phyloP scores from a whole-genome alignment of 2,329 filamentous ascomycete genomes.

The Aureobasidium lini region DNA sequence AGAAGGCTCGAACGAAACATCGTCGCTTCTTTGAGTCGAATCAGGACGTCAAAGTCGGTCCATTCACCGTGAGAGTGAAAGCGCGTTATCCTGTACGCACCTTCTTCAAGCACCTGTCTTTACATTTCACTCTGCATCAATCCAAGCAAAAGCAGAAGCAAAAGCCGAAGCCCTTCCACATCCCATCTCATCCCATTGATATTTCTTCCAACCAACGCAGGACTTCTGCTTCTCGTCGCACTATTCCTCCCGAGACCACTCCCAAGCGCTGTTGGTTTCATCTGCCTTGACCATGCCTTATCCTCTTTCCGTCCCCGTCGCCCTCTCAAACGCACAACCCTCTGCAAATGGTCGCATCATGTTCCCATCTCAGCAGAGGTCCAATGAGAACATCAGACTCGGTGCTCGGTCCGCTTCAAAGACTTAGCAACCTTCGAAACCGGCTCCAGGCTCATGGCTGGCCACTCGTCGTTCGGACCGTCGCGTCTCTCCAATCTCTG shows the following conservation, averaged over 20 bases:
- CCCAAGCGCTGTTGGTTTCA: neutral
- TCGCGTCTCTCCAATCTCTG: neutral
- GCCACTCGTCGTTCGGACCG: neutral
- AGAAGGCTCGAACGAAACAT: neutral
- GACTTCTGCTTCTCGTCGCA: neutral
- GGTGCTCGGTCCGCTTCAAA: neutral
- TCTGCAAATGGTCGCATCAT: neutral
- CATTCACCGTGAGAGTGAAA: neutral
- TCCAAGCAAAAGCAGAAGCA: neutral
- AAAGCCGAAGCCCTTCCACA: neutral
- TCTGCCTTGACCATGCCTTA: neutral
- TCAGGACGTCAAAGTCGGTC: neutral
- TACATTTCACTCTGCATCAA: neutral
- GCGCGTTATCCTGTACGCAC: constrained; percentile 5
- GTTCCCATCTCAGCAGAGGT: neutral
- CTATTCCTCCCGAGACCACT: neutral
- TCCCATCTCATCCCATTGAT: neutral
- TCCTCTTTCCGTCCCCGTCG: neutral
- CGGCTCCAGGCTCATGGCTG: neutral
- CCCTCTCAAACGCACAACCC: neutral
- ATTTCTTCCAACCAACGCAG: neutral
- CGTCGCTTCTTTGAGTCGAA: constrained; percentile 4
- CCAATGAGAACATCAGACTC: neutral
- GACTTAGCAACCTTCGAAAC: neutral
- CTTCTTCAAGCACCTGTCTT: neutral